Conservation (phyloP, 768 basidiomycete species). For the Cyclocybe aegerita region DNA sequence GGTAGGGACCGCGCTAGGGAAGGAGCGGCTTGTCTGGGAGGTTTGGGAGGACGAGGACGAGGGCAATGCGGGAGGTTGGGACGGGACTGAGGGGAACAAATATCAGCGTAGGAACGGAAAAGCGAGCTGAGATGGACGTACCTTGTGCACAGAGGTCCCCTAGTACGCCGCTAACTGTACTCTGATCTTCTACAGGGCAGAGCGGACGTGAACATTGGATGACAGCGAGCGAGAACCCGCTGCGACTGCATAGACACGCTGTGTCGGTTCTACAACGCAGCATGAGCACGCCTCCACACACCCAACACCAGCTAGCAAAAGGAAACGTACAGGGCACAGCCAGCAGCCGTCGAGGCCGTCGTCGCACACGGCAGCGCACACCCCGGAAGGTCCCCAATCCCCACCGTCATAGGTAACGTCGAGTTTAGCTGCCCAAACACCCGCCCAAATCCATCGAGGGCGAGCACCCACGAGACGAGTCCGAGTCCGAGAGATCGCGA, state of each 20-base stretch:
- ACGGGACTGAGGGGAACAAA: too few species aligned
- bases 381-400: neutral
- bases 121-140: neutral
- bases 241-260: conserved; percentile 4
- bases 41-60: neutral
- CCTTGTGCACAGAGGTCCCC: conserved; percentile 1
- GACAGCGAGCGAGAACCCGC: neutral
- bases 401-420: too few species aligned
- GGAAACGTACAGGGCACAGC: conserved; percentile 2
- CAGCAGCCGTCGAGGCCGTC: conserved; percentile 2
- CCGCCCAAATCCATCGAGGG: too few species aligned
- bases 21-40: neutral
- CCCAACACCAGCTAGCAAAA: neutral
- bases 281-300: neutral
- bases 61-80: too few species aligned
- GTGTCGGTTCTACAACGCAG: conserved; percentile 1
- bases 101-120: neutral
- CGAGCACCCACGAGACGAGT: too few species aligned
- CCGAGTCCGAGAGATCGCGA: too few species aligned
- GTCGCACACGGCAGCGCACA: conserved; percentile 2
- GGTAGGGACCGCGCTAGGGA: too few species aligned
- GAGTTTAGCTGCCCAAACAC: too few species aligned
- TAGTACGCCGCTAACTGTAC: neutral
- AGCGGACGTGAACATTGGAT: conserved; percentile 1
- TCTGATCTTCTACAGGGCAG: conserved; percentile 3